Percentiles rank a stretch among this genome's conserved stretches.
Evolutionary conservation across 1,284 basidiomycete species (phyloP).

Genomic region (Ustilago trichophora): DNA sequence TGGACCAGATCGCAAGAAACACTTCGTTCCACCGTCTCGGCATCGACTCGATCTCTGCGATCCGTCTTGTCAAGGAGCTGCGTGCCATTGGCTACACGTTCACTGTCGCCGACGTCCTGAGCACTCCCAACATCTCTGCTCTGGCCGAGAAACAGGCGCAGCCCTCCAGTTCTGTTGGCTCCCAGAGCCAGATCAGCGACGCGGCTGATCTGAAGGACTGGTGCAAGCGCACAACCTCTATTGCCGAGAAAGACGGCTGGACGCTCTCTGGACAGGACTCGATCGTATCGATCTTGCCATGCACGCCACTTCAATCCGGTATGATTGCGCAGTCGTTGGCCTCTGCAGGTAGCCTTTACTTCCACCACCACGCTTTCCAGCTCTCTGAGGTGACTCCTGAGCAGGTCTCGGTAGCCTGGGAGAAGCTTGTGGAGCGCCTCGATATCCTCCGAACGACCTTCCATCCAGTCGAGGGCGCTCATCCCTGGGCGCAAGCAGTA

Average conservation of each 20-base stretch:
- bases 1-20: constrained; percentile 30
- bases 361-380: constrained; percentile 51
- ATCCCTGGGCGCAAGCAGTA: constrained; percentile 55
- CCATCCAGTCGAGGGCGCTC: constrained; percentile 35
- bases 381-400: constrained; percentile 1
- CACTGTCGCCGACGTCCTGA: constrained; percentile 50
- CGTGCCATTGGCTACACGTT: constrained; percentile 16
- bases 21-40: constrained; percentile 60
- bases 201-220: constrained; percentile 5
- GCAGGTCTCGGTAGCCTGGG: constrained; percentile 37
- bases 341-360: constrained; percentile 47
- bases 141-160: constrained; percentile 34
- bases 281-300: constrained; percentile 48
- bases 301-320: constrained; percentile 63
- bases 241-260: constrained; percentile 16
- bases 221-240: background rate
- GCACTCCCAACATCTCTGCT: constrained; percentile 38
- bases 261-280: constrained; percentile 19
- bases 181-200: background rate
- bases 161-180: background rate
- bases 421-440: constrained; percentile 27
- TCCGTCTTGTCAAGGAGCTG: constrained; percentile 48
- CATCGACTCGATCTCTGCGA: constrained; percentile 62
- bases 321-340: constrained; percentile 60
- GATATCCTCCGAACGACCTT: constrained; percentile 61